Evolutionary conservation across 495 filamentous ascomycete genomes (phyloP).

Genomic region (Aspergillus cavernicola): DNA sequence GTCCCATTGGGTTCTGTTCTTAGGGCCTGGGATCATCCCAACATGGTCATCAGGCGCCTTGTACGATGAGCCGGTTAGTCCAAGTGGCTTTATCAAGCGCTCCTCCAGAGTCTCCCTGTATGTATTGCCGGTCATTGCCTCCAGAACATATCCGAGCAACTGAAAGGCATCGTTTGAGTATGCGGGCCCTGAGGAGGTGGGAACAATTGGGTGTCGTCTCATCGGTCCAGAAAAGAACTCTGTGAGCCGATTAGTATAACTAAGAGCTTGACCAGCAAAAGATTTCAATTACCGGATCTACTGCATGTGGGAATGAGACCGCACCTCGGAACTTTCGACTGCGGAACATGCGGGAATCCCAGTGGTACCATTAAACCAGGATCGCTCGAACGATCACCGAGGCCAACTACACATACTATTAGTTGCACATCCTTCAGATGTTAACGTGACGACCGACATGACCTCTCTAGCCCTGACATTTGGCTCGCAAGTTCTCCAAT

Average conservation of each 20-base stretch:
- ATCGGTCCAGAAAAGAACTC: conserved; percentile 53
- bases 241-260: conserved; percentile 14
- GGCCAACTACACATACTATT: conserved; percentile 14
- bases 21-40: conserved; percentile 37
- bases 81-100: conserved; percentile 33
- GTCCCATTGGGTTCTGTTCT: conserved; percentile 29
- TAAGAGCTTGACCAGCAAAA: conserved; percentile 12
- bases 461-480: conserved; percentile 45
- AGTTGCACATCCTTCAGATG: not conserved
- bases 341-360: conserved; percentile 35
- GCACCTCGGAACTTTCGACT: conserved; percentile 20
- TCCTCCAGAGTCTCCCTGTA: conserved; percentile 17
- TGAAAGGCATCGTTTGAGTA: conserved; percentile 61
- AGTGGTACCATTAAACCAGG: conserved; percentile 7
- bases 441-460: conserved; percentile 26
- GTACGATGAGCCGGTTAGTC: conserved; percentile 36
- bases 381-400: conserved; percentile 2
- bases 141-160: conserved; percentile 54
- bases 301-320: conserved; percentile 17
- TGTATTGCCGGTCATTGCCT: conserved; percentile 21
- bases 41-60: conserved; percentile 23
- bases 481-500: conserved; percentile 52
- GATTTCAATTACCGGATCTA: no score
- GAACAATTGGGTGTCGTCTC: conserved; percentile 43
- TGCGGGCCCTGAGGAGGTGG: conserved; percentile 45